Percentiles rank a stretch among this genome's conserved stretches.
These are phyloP conservation scores for Pyrenophora tritici-repentis DNA, from an alignment of 2,329 filamentous ascomycete genomes.

Conservation along the genomic window DNA sequence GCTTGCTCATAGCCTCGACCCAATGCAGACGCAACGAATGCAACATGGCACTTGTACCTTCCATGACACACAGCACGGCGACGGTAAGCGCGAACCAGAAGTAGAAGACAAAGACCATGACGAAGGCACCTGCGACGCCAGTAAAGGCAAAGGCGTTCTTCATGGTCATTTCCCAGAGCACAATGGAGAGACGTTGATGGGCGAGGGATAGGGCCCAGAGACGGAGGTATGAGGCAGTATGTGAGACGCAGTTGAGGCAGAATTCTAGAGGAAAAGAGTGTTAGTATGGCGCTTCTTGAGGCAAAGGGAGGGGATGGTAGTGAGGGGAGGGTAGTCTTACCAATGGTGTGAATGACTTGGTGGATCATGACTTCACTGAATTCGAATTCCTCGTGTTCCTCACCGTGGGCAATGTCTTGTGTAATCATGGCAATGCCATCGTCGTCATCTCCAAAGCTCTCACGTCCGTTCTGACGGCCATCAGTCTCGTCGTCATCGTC, in stretches of 20 bases:
- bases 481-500: slow-evolving; percentile 74
- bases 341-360: slow-evolving; percentile 97
- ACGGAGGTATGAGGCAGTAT: slow-evolving; percentile 97
- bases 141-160: slow-evolving; percentile 71
- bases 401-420: slow-evolving; percentile 72
- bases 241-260: slow-evolving; percentile 97
- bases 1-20: slow-evolving; percentile 98
- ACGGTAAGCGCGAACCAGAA: slow-evolving; percentile 88
- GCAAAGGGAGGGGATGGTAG: too few relatives aligned
- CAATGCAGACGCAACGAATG: slow-evolving; percentile 90
- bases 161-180: slow-evolving; percentile 96
- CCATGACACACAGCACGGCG: slow-evolving; percentile 87
- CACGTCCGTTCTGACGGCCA: slow-evolving; percentile 64
- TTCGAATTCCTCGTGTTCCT: slow-evolving; percentile 95
- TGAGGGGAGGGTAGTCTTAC: slow-evolving; percentile 61
- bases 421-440: slow-evolving; percentile 88
- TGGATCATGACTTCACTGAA: slow-evolving; percentile 98
- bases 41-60: slow-evolving; percentile 94
- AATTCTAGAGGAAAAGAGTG: slow-evolving; percentile 67
- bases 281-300: slow-evolving; percentile 23
- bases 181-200: slow-evolving; percentile 95
- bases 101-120: slow-evolving; percentile 81
- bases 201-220: slow-evolving; percentile 97
- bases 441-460: slow-evolving; percentile 74
- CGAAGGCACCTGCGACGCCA: slow-evolving; percentile 73